These are phyloP conservation scores for Arachnopeziza araneosa DNA, from an alignment of 2,329 filamentous ascomycete species.

Conservation along the genomic window DNA sequence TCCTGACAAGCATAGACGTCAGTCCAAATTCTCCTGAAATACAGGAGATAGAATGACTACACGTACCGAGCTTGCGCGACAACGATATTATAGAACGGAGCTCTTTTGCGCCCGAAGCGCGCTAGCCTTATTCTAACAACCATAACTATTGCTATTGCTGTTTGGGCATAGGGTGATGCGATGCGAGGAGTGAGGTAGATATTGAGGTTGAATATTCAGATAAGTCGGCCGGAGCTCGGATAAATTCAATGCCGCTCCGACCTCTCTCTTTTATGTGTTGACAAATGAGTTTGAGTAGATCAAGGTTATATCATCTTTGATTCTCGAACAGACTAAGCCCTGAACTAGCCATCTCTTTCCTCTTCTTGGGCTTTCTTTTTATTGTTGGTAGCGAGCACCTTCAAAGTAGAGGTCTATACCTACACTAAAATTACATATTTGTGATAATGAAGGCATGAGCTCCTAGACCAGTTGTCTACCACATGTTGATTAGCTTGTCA, in stretches of 20 bases:
- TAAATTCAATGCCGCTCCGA: not conserved
- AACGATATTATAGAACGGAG: slow-evolving; percentile 97
- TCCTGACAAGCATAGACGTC: slow-evolving; percentile 42
- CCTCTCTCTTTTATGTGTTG: too few relatives aligned
- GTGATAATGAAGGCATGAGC: not conserved
- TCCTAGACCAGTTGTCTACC: not conserved
- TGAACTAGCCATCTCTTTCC: too few relatives aligned
- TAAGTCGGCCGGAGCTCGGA: not conserved
- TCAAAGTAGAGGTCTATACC: not conserved
- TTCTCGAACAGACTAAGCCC: too few relatives aligned
- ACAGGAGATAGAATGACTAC: not conserved
- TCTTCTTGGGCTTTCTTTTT: too few relatives aligned
- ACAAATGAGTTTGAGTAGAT: too few relatives aligned
- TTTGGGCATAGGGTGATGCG: slow-evolving; percentile 21
- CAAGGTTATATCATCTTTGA: too few relatives aligned
- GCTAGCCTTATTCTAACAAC: slow-evolving; percentile 91
- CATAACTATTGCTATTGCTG: slow-evolving; percentile 46
- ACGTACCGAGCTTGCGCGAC: slow-evolving; percentile 83
- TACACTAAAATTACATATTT: not conserved
- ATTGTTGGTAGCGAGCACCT: too few relatives aligned
- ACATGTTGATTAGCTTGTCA: slow-evolving; percentile 31
- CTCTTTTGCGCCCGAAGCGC: slow-evolving; percentile 82
- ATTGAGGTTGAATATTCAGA: not conserved
- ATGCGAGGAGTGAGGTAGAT: not conserved
- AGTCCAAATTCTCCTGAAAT: not conserved